These are phyloP conservation scores for Xylaria scruposa DNA, from an alignment of 495 filamentous ascomycete species.

Conservation along the genomic window DNA sequence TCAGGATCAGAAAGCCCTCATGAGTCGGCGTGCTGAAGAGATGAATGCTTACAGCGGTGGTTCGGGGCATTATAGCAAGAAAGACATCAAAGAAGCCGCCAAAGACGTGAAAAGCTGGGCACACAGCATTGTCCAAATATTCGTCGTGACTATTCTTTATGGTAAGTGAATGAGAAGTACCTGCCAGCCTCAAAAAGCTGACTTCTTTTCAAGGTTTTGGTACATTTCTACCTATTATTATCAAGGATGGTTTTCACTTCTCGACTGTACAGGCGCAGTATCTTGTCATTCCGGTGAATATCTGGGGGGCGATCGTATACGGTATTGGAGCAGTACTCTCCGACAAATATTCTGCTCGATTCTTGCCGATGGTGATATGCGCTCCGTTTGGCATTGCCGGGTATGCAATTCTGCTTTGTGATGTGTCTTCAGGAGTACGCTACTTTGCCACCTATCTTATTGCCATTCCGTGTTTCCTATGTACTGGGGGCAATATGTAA, in stretches of 20 bases:
- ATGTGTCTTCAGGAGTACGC: conserved; percentile 60
- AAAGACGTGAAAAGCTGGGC: conserved; percentile 63
- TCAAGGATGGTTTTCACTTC: conserved; percentile 70
- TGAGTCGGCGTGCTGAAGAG: conserved; percentile 51
- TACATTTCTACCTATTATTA: conserved; percentile 77
- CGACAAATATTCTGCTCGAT: conserved; percentile 64
- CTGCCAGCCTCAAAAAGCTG: not conserved
- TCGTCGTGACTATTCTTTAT: conserved; percentile 72
- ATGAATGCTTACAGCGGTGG: conserved; percentile 64
- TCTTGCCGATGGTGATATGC: conserved; percentile 61
- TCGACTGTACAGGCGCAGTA: conserved; percentile 67
- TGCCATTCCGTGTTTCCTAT: conserved; percentile 51
- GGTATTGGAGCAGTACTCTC: conserved; percentile 63
- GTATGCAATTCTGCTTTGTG: conserved; percentile 65
- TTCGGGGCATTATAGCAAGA: conserved; percentile 62
- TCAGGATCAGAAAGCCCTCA: conserved; percentile 60
- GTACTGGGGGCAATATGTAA: conserved; percentile 32
- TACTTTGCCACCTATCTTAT: conserved; percentile 71
- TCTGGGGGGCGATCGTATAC: conserved; percentile 67
- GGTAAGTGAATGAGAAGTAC: conserved; percentile 32
- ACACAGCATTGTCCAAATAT: conserved; percentile 70
- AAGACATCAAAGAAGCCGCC: conserved; percentile 51
- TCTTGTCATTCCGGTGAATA: conserved; percentile 74
- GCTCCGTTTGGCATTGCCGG: conserved; percentile 64
- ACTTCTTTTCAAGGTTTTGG: conserved; percentile 54